These are phyloP conservation scores for Agmasoma carcini DNA, from an alignment of 371 early-diverging fungal species.

Conservation along the genomic window DNA sequence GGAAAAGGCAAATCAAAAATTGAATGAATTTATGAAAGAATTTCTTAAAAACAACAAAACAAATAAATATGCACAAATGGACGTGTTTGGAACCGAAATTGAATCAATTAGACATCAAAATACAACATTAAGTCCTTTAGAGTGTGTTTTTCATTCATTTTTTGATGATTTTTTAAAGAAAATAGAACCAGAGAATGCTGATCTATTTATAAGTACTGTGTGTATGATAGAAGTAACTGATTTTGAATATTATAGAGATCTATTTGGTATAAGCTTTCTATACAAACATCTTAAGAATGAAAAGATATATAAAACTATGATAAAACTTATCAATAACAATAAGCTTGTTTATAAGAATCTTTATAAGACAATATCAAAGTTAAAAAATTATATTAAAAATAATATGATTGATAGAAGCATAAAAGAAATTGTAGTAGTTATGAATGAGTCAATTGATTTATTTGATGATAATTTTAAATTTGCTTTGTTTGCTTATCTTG, in stretches of 20 bases:
- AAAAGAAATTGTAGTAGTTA: conserved; percentile 10
- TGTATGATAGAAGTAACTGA: neutral
- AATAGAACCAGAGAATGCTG: neutral
- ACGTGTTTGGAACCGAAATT: too few species aligned
- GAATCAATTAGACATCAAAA: too few species aligned
- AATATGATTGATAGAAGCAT: conserved; percentile 44
- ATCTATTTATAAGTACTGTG: neutral
- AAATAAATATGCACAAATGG: too few species aligned
- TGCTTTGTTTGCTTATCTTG: conserved; percentile 24
- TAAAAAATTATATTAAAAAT: conserved; percentile 31
- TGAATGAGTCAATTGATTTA: conserved; percentile 1
- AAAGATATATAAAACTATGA: conserved; percentile 7
- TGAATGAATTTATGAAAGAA: neutral
- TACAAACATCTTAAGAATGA: conserved; percentile 37
- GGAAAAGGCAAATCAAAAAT: neutral
- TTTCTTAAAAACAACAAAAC: too few species aligned
- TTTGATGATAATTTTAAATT: conserved; percentile 18
- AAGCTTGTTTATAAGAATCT: conserved; percentile 37
- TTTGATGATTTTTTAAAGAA: too few species aligned
- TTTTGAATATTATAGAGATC: conserved; percentile 20
- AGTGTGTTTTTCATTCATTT: too few species aligned
- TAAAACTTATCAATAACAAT: conserved; percentile 35
- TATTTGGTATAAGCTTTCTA: conserved; percentile 40
- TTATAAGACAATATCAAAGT: conserved; percentile 18
- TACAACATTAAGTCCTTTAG: too few species aligned